Conservation (phyloP, 352 stramenopile species). For the Phytopythium ostracodes region DNA sequence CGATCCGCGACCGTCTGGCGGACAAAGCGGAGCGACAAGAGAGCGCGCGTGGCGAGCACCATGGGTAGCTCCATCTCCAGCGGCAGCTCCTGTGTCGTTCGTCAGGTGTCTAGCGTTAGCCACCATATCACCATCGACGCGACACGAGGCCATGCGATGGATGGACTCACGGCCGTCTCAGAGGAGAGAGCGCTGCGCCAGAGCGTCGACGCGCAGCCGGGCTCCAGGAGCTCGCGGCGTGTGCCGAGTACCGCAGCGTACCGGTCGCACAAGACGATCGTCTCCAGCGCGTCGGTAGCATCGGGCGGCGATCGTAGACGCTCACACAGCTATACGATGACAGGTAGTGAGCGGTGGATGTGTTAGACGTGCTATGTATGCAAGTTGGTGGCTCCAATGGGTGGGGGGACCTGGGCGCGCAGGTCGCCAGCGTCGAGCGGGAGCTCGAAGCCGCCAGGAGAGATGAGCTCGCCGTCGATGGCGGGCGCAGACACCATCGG, state of each 20-base stretch:
- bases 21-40: constrained; percentile 20
- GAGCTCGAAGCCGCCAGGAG: constrained; percentile 3
- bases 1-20: constrained; percentile 3
- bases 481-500: constrained; percentile 20
- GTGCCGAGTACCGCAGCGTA: background rate
- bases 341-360: background rate
- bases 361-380: background rate
- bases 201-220: background rate
- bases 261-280: constrained; percentile 5
- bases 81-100: constrained; percentile 14
- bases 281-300: background rate
- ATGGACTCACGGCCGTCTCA: constrained; percentile 9
- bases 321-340: background rate
- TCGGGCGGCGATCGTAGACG: background rate
- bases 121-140: background rate
- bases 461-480: constrained; percentile 12
- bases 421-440: background rate
- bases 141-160: background rate
- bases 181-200: constrained; percentile 16
- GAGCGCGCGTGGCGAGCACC: constrained; percentile 21
- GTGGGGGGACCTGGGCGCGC: background rate
- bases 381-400: background rate
- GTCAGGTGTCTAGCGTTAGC: background rate
- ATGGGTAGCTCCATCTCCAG: constrained; percentile 33
- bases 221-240: background rate